These are phyloP conservation scores for Alternaria arbusti DNA, from an alignment of 2,329 filamentous ascomycete genomes.

Conservation along the genomic window DNA sequence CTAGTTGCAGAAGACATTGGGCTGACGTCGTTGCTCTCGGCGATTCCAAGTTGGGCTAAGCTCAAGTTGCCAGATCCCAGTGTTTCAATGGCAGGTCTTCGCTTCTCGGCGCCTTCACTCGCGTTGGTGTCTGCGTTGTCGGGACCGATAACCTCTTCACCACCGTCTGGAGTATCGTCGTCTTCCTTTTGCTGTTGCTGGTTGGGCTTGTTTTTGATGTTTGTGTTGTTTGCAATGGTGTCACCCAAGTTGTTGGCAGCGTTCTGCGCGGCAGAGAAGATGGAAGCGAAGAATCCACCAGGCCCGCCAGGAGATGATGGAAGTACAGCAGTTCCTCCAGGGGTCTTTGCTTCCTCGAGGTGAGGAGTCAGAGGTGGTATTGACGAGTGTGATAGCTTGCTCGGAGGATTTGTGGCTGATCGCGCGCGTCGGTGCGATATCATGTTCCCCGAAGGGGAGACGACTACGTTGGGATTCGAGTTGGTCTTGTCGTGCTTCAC, in stretches of 20 bases:
- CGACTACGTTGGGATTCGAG: slow-evolving; percentile 60
- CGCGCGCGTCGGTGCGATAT: slow-evolving; percentile 72
- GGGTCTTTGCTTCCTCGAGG: slow-evolving; percentile 70
- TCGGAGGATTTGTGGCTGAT: slow-evolving; percentile 68
- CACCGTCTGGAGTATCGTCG: slow-evolving; percentile 36
- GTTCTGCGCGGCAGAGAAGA: slow-evolving; percentile 92
- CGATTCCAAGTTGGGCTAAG: slow-evolving; percentile 84
- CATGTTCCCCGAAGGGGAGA: slow-evolving; percentile 72
- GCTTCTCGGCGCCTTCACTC: slow-evolving; percentile 45
- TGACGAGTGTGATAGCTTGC: slow-evolving; percentile 83
- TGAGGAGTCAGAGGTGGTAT: slow-evolving; percentile 73
- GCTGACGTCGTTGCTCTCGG: slow-evolving; percentile 64
- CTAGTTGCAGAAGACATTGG: slow-evolving; percentile 66
- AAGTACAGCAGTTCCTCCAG: slow-evolving; percentile 60
- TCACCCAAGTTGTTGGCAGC: slow-evolving; percentile 78
- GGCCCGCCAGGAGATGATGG: slow-evolving; percentile 55
- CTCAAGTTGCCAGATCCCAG: slow-evolving; percentile 88
- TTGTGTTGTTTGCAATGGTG: slow-evolving; percentile 71
- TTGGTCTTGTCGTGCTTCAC: slow-evolving; percentile 39
- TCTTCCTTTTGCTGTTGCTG: slow-evolving; percentile 40
- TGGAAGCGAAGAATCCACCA: slow-evolving; percentile 83
- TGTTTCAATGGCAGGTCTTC: slow-evolving; percentile 81
- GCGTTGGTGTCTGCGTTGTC: slow-evolving; percentile 31
- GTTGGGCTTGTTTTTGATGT: slow-evolving; percentile 58
- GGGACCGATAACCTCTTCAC: slow-evolving; percentile 52